Percentiles rank a stretch among this genome's conserved stretches.
phyloP scores from a whole-genome alignment of 768 basidiomycete species.

The Naganishia randhawae region DNA sequence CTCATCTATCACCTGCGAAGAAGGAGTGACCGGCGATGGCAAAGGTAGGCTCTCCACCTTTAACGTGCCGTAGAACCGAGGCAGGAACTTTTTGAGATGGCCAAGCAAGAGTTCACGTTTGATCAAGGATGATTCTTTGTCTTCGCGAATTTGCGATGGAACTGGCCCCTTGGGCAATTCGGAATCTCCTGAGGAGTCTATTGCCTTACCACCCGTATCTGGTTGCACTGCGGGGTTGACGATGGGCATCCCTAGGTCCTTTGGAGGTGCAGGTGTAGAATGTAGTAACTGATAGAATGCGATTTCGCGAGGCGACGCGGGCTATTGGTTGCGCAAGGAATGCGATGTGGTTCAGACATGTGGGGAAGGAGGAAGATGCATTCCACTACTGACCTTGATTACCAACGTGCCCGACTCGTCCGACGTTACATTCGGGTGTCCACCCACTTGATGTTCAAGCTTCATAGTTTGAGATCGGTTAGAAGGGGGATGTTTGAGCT shows the following conservation, averaged over 20 bases:
- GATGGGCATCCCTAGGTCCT: neutral
- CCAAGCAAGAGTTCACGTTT: constrained; percentile 8
- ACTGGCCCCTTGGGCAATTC: no score
- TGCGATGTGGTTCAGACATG: neutral
- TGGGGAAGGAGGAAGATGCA: neutral
- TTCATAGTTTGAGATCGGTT: constrained; percentile 26
- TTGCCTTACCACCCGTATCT: no score
- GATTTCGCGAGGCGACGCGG: constrained; percentile 45
- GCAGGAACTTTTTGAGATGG: constrained; percentile 57
- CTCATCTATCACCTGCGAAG: neutral
- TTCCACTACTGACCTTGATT: constrained; percentile 45
- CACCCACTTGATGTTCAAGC: constrained; percentile 47
- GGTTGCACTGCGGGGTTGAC: neutral
- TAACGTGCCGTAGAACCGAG: constrained; percentile 75
- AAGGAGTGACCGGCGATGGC: no score
- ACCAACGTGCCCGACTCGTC: constrained; percentile 46
- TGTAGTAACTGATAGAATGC: constrained; percentile 49
- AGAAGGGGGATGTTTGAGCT: neutral
- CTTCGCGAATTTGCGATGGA: no score
- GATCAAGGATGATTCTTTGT: no score
- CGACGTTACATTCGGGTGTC: constrained; percentile 46
- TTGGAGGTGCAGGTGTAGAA: constrained; percentile 22
- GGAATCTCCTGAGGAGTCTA: no score
- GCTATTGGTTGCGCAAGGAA: constrained; percentile 28
- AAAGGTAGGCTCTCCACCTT: constrained; percentile 51